Conservation (phyloP, 495 filamentous ascomycete species). For the Daldinia childiae region DNA sequence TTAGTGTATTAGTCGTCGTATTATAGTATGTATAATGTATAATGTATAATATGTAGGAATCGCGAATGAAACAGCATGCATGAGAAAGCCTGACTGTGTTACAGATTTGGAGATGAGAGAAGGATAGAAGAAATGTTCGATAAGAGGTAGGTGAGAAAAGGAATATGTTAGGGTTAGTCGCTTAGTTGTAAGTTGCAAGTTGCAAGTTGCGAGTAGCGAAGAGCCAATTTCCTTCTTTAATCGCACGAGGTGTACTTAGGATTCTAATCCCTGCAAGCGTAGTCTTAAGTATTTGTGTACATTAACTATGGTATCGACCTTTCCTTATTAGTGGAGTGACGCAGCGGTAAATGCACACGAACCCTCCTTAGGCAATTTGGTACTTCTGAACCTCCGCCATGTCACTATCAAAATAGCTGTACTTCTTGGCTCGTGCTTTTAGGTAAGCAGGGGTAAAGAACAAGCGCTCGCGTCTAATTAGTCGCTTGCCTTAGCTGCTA, state of each 20-base stretch:
- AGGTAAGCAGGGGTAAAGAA: conserved; percentile 8
- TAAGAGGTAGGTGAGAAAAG: conserved; percentile 18
- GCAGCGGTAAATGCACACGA: conserved; percentile 32
- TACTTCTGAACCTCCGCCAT: conserved; percentile 29
- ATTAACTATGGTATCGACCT: not conserved
- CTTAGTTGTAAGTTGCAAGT: too few relatives aligned
- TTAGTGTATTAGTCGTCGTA: conserved; percentile 21
- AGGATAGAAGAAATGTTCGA: conserved; percentile 42
- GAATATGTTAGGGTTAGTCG: not conserved
- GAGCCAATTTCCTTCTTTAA: conserved; percentile 17
- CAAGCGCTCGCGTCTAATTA: conserved; percentile 44
- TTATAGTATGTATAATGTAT: not conserved
- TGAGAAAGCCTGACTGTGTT: conserved; percentile 31
- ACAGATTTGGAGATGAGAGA: conserved; percentile 37
- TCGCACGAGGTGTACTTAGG: conserved; percentile 33
- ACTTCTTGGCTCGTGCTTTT: conserved; percentile 30
- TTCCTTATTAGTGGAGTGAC: conserved; percentile 39
- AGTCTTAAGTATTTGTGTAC: conserved; percentile 8
- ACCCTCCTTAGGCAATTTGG: conserved; percentile 34
- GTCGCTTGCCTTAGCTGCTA: conserved; percentile 20
- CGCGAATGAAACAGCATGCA: conserved; percentile 35
- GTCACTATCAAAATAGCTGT: conserved; percentile 21
- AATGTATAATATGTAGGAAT: conserved; percentile 26
- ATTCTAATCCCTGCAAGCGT: conserved; percentile 23
- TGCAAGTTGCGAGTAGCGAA: too few relatives aligned